Base-by-base conservation (phyloP, 2,329 filamentous ascomycete species). In the Cordyceps fumosorosea region DNA sequence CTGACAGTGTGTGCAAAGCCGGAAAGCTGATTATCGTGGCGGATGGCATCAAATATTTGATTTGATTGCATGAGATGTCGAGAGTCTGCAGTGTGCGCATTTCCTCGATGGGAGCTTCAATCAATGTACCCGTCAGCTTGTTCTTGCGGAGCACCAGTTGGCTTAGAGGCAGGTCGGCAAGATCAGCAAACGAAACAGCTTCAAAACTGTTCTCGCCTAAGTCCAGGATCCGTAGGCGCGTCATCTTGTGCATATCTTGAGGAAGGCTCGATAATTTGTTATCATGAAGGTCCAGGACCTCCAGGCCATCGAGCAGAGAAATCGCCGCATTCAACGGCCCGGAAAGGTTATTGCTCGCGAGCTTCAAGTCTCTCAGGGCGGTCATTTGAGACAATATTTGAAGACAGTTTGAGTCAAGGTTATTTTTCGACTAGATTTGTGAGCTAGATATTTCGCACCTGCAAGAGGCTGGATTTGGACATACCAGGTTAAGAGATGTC, bases 121-220 rank as follows among this genome's bases (percentile, higher is more conserved):
- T 88, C 45, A 98, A 77, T 0, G 84, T 83, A 1, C 89, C 91
- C 14, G 81, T 80, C 2, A 98, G 80, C 63, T 86, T 87, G 73
- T 98, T 98, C 73, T 90, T 93, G 42, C 87, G 84, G 10, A 86
- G 87, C 55, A 84, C 79, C 2, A 98, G 76, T 66, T 96, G 91
- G 0, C 84, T 84, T 47, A 97, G 73, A 0, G 90, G 87, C 55
- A 96, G 74, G 14, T 80, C 80, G 14, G 83, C 81, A 34, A 98
- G 78, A 4, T 81, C 78, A 7, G 88, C 84, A 69, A 93, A 89
- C 0, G 90, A 89, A 14, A 97, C 72, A 2, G 81, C 80, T 55
- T 84, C 84, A 32, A 99, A 81, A 59, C 84, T 82, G 68, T 99
- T 99, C 66, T 91, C 85, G 62, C 88, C 86, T 24, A 97, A 72